phyloP scores from a whole-genome alignment of 164 flowering plant species.

The Nymphaea colorata region DNA sequence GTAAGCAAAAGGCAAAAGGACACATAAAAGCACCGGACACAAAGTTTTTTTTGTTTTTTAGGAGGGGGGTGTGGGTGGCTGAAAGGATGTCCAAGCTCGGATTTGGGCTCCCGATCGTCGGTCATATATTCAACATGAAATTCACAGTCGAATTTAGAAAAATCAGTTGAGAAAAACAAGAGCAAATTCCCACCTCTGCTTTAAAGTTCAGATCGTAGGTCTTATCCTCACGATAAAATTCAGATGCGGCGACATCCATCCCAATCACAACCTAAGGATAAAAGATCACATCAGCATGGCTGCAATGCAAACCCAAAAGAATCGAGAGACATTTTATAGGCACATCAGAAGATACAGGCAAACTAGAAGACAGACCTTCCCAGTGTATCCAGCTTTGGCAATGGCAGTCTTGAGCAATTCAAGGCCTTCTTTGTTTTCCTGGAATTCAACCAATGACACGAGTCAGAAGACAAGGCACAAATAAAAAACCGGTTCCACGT shows the following conservation, averaged over 20 bases:
- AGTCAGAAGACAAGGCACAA: background rate
- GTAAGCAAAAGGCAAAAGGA: too few relatives aligned
- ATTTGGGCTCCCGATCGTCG: too few relatives aligned
- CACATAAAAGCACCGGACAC: too few relatives aligned
- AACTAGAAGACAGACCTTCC: conserved; percentile 16
- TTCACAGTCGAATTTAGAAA: too few relatives aligned
- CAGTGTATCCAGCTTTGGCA: conserved; percentile 37
- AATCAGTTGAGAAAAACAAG: too few relatives aligned
- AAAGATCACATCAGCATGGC: background rate
- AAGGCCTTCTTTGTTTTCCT: conserved; percentile 45
- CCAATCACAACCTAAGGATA: conserved; percentile 25
- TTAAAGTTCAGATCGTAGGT: conserved; percentile 31
- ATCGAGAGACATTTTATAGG: background rate
- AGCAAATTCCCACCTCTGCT: conserved; percentile 15
- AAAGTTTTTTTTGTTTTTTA: too few relatives aligned
- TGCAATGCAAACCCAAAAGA: background rate
- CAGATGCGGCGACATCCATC: conserved; percentile 38
- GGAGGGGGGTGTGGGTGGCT: too few relatives aligned
- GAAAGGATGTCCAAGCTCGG: too few relatives aligned
- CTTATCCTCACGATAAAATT: conserved; percentile 25
- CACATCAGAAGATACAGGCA: too few relatives aligned
- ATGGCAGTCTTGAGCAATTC: conserved; percentile 37
- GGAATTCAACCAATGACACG: conserved; percentile 1
- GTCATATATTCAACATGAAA: too few relatives aligned
- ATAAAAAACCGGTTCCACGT: too few relatives aligned